Base-by-base conservation (phyloP, 306 rosid genomes). In the Castanospermum australe region DNA sequence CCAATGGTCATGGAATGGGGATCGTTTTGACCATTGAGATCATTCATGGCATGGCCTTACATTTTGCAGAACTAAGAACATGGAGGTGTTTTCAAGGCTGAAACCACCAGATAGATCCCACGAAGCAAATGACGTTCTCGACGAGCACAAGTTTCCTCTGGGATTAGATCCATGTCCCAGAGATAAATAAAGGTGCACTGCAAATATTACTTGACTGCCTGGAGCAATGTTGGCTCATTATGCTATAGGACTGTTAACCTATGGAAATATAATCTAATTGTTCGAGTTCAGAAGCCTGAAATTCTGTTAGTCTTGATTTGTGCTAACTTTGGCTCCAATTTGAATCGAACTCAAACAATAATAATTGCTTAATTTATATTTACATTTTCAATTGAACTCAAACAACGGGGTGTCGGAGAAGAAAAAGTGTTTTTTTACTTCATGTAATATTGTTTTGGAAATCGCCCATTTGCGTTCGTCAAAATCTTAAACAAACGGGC, bases 151-250 rank as follows among this genome's bases (percentile, higher is more conserved):
- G 5, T n/a, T 50, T 50, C 54, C 42, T 24, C 41, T 20, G 42
- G 33, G n/a, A 44, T 18, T n/a, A 12, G 22, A 75, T 44, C 18
- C 28, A 9, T 1, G 22, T 48, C 47, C 60, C 79, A 45, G 21
- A 12, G 54, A 52, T 77, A 6, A 22, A 5, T n/a, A n/a, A 38
- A 35, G 72, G 32, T 55, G 47, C 59, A 10, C 45, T 4, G 69
- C 44, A 36, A 63, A 33, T 63, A n/a, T 36, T 65, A 39, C 12
- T 10, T 5, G 24, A 55, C 69, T 12, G 20, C 5, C 5, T 12
- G 76, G 20, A 81, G 66, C 30, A 10, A 63, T 71, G 42, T 17
- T 71, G 57, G 22, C 38, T 79, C 50, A 56, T 35, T 30, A 21
- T 32, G 25, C 18, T 25, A 70, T 59, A 57, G 36, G 48, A 15